phyloP scores from a whole-genome alignment of 768 basidiomycete species.

The Inosperma sp. region DNA sequence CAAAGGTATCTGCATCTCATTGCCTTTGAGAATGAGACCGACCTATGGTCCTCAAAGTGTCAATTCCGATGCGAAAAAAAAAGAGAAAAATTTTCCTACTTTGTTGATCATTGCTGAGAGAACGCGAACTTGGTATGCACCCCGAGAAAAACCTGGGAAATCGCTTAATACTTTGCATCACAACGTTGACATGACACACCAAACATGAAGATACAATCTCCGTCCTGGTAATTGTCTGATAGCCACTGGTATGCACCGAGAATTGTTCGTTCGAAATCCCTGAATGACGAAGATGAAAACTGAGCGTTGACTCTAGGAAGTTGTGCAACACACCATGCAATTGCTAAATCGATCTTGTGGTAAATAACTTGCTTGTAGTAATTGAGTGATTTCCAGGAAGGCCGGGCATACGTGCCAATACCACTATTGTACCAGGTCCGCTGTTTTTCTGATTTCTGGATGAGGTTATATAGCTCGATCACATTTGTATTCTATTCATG shows the following conservation, averaged over 20 bases:
- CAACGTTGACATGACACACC: slow-evolving; percentile 8
- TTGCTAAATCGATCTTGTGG: slow-evolving; percentile 10
- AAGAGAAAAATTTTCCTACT: slow-evolving; percentile 17
- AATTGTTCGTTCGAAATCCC: slow-evolving; percentile 23
- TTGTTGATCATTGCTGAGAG: slow-evolving; percentile 42
- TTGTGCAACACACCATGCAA: slow-evolving; percentile 31
- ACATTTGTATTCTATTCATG: slow-evolving; percentile 31
- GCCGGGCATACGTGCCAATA: slow-evolving; percentile 28
- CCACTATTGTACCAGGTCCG: slow-evolving; percentile 31
- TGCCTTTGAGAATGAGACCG: slow-evolving; percentile 38
- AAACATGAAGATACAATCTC: slow-evolving; percentile 24
- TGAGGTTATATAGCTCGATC: slow-evolving; percentile 25
- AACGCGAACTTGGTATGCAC: slow-evolving; percentile 42
- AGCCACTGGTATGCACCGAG: slow-evolving; percentile 25
- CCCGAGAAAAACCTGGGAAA: slow-evolving; percentile 41
- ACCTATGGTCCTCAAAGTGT: slow-evolving; percentile 24
- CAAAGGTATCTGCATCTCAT: slow-evolving; percentile 21
- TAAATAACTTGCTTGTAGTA: slow-evolving; percentile 20
- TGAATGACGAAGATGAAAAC: slow-evolving; percentile 9
- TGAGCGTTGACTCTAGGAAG: not conserved
- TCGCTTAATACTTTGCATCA: not conserved
- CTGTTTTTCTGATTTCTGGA: slow-evolving; percentile 21
- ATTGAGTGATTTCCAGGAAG: slow-evolving; percentile 16
- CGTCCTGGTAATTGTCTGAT: slow-evolving; percentile 20
- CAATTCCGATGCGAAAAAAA: not conserved